These are phyloP conservation scores for Penicillium daleae DNA, from an alignment of 495 filamentous ascomycete species.

Conservation along the genomic window DNA sequence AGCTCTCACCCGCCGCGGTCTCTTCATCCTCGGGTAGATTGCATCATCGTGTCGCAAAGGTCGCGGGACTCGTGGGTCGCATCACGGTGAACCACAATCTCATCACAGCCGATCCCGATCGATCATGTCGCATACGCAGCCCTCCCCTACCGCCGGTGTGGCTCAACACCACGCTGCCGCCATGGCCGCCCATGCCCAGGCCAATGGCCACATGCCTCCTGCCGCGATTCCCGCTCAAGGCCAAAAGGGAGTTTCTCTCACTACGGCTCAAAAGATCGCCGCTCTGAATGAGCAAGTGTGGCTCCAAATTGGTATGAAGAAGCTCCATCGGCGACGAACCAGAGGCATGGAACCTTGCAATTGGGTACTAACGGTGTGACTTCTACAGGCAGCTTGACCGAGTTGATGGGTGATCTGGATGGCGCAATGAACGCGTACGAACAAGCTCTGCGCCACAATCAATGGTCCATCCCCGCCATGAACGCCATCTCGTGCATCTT, in stretches of 20 bases:
- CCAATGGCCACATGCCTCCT: constrained; percentile 53
- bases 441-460: constrained; percentile 82
- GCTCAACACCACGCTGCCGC: constrained; percentile 49
- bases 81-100: constrained; percentile 18
- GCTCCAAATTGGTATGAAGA: constrained; percentile 82
- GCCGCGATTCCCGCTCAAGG: constrained; percentile 54
- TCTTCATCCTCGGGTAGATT: constrained; percentile 27
- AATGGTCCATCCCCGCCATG: constrained; percentile 90
- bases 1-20: not conserved
- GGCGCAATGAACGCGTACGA: constrained; percentile 89
- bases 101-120: not conserved
- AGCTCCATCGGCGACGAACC: not conserved
- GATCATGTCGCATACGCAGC: constrained; percentile 56
- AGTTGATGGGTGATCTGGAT: constrained; percentile 85
- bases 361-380: constrained; percentile 15
- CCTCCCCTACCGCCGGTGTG: constrained; percentile 54
- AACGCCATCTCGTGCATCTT: constrained; percentile 91
- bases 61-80: constrained; percentile 25
- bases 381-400: constrained; percentile 78
- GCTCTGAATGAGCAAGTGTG: constrained; percentile 84
- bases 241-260: constrained; percentile 52
- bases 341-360: not conserved
- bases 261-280: constrained; percentile 62
- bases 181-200: constrained; percentile 52
- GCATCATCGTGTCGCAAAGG: constrained; percentile 50